Evolutionary conservation across 2,329 filamentous ascomycete species (phyloP), one percentile per base, ranked within the genome.

Genomic region (Aschersonia sp.): DNA sequence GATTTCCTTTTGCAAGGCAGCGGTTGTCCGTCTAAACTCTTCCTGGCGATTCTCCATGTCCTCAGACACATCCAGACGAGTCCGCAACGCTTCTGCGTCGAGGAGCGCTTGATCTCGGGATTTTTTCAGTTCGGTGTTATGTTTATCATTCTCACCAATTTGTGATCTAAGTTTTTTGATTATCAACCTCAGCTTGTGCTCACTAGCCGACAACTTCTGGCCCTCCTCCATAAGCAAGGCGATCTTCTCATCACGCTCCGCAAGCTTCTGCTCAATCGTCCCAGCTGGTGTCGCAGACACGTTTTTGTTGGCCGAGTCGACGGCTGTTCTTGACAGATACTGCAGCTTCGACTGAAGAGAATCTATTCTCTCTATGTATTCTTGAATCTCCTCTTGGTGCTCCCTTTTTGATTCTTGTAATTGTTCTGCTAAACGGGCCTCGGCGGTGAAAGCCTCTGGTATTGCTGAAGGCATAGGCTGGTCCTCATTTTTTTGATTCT

Each of bases 191-290:
- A 94, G 82, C 58, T 89, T 88, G 63, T 96, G 78, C 61, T 98
- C 92, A 0, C 78, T 85, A 56, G 84, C 85, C 1, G 88, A 89
- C 6, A 97, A 73, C 54, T 84, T 89, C 56, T 92, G 85, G 0
- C 94, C 92, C 67, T 98, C 92, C 56, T 94, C 84, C 73, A 98
- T 85, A 9, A 98, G 70, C 44, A 89, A 69, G 3, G 89, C 87
- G 57, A 97, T 94, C 61, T 86, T 86, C 56, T 91, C 82, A 56
- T 97, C 89, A 59, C 89, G 94, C 58, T 94, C 89, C 1, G 87
- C 85, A 10, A 97, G 63, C 59, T 85, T 89, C 61, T 83, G 86
- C 54, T 94, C 85, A 2, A 72, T 49, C 48, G 81, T 85, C 5
- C 84, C 84, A 0, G 77, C 60, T 2, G 76, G 68, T 1, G 84